Base-by-base conservation (phyloP, 768 basidiomycete species). In the Boletus speciosus region DNA sequence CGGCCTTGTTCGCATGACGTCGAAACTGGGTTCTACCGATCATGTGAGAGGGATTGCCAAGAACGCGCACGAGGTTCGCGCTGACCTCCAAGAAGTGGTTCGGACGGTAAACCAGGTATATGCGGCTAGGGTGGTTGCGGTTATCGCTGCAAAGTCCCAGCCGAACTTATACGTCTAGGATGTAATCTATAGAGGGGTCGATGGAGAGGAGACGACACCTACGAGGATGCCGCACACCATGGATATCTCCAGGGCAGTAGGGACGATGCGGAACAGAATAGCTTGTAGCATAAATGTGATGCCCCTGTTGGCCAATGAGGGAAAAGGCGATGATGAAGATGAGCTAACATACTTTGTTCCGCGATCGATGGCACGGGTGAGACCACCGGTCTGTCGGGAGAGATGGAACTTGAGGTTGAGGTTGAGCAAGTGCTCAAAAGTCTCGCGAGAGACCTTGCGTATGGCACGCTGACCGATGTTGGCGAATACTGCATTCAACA, bases 201-300 rank as follows among this genome's bases (percentile, higher is more conserved):
- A 35, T 7, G 35, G 29, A 46, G 1, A 36, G 9, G 41, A 27
- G 37, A 25, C 8, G 6, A 25, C 47, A 70, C 88, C 23, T 62
- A 94, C 95, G 72, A 99, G 72, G 56, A 99, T 99, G 47, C 95
- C 96, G 74, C 95, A 98, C 40, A 99, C 97, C 78, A 99, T 86
- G 4, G 86, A 82, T 59, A 98, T 97, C 69, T 98, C 97, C 48
- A 99, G 73, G 1, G 96, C 97, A 0, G 97, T 99, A 0, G 97
- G 97, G 0, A 88, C 88, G 43, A 99, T 91, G 16, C 97, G 89
- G 68, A 98, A 98, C 8, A 98, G 79, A 38, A 98, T 84, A 1
- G 96, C 90, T 57, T 92, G 91, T 5, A 99, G 74, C 25, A 98
- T 81, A 72, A 99, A 99, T 0, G 93, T 91, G 55, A 99, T 98